Conservation (phyloP, 345 rosid species). For the Tarenaya hassleriana region DNA sequence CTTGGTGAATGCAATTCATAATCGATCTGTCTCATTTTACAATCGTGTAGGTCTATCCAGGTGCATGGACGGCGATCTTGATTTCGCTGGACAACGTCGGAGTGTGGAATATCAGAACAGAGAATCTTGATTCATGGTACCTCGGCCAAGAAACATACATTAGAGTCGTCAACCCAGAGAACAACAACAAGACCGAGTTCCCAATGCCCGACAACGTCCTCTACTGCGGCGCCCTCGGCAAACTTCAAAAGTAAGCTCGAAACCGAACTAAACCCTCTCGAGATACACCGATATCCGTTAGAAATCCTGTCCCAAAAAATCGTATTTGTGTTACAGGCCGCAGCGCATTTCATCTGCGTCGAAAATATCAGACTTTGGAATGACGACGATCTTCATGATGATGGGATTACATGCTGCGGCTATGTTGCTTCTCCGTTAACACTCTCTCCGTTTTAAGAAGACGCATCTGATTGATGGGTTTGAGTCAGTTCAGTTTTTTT, state of each 20-base stretch:
- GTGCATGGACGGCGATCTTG: constrained; percentile 91
- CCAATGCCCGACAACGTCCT: constrained; percentile 79
- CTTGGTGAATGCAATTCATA: no score
- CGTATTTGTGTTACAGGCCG: constrained; percentile 48
- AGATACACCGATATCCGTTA: no score
- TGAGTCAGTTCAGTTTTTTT: no score
- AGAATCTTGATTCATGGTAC: constrained; percentile 97
- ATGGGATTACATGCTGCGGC: neutral
- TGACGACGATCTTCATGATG: constrained; percentile 9
- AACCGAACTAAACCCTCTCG: neutral
- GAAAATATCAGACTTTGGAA: constrained; percentile 9
- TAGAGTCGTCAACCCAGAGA: constrained; percentile 84
- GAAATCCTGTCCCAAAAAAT: no score
- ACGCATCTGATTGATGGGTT: constrained; percentile 8
- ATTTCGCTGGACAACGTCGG: constrained; percentile 95
- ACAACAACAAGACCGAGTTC: constrained; percentile 82
- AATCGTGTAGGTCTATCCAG: constrained; percentile 77
- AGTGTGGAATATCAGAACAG: constrained; percentile 91
- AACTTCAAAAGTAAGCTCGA: constrained; percentile 62
- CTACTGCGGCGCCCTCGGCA: constrained; percentile 71
- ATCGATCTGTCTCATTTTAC: no score
- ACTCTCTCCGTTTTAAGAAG: constrained; percentile 10
- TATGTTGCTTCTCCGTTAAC: constrained; percentile 20
- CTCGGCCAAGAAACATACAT: constrained; percentile 97
- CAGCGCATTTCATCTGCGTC: constrained; percentile 55